Evolutionary conservation across 305 asterid genomes (phyloP), one percentile per base, ranked within the genome.

Genomic region (Fraxinus ornus): DNA sequence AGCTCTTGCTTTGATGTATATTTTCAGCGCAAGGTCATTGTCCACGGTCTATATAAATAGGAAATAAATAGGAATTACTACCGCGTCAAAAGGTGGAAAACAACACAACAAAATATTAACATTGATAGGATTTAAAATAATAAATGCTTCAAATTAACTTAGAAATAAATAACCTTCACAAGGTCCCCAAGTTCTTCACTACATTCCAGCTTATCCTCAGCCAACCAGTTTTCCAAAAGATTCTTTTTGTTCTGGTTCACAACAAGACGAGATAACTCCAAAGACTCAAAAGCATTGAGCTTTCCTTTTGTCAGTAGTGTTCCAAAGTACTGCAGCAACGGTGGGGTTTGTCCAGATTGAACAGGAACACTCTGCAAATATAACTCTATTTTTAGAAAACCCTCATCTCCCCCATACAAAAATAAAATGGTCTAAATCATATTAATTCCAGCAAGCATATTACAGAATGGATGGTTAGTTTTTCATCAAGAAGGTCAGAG

Each of bases 111-210:
- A 32, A 17, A 39, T 30, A 13, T 39, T 22, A 15, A 39, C 9
- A 73, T 21, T 39, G 80, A 55, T 75, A 64, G 10, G 68, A 84
- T 76, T 35, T 77, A 41, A 74, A 73, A 37, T 35, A 77, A 72
- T 33, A 26, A 44, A 76, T 30, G 21, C 70, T 77, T 55, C 80
- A 81, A 84, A 82, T 83, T 24, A 9, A 72, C 28, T 71, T 35
- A 57, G 62, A 79, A 24, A 57, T 79, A 55, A 97, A 60, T 81
- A 62, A 97, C 99, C 97, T 97, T 97, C 88, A 97, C 99, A 83
- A 97, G 98, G 89, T 97, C 99, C 82, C 99, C 99, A 85, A 97
- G 98, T 86, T 97, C 99, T 92, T 97, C 99, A 52, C 98, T 95
- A 74, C 99, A 97, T 87, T 97, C 99, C 86, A 97, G 87, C 84